phyloP scores from a whole-genome alignment of 2,329 filamentous ascomycete genomes.

The Penicillium sp. region DNA sequence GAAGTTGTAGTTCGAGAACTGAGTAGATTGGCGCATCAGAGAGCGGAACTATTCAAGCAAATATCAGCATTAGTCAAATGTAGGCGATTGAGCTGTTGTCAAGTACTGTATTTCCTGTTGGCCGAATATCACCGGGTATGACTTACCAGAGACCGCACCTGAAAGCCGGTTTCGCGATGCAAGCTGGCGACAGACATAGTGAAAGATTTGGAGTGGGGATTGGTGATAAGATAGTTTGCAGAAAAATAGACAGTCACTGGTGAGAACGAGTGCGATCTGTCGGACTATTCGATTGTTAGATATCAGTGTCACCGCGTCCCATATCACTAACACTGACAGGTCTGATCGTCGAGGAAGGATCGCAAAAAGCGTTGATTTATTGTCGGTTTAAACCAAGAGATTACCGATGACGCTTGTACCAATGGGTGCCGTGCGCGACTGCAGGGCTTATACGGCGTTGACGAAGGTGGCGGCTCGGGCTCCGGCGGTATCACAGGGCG shows the following conservation, averaged over 20 bases:
- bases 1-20: conserved; percentile 96
- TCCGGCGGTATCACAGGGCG: neutral
- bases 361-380: neutral
- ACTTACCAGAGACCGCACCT: conserved; percentile 49
- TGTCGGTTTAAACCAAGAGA: neutral
- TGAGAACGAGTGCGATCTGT: neutral
- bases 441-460: neutral
- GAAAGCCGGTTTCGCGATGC: conserved; percentile 46
- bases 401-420: neutral
- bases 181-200: conserved; percentile 46
- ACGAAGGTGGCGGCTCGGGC: conserved; percentile 16
- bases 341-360: neutral
- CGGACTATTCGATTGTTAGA: neutral
- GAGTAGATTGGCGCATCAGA: conserved; percentile 77
- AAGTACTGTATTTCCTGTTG: neutral
- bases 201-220: neutral
- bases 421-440: neutral
- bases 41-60: conserved; percentile 72
- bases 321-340: neutral
- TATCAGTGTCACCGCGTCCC: neutral
- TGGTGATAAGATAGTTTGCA: neutral
- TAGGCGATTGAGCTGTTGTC: neutral
- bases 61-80: neutral
- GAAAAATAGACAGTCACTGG: neutral
- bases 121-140: neutral